phyloP scores from a whole-genome alignment of 108 stramenopile species.

The Thalassiosira profunda region DNA sequence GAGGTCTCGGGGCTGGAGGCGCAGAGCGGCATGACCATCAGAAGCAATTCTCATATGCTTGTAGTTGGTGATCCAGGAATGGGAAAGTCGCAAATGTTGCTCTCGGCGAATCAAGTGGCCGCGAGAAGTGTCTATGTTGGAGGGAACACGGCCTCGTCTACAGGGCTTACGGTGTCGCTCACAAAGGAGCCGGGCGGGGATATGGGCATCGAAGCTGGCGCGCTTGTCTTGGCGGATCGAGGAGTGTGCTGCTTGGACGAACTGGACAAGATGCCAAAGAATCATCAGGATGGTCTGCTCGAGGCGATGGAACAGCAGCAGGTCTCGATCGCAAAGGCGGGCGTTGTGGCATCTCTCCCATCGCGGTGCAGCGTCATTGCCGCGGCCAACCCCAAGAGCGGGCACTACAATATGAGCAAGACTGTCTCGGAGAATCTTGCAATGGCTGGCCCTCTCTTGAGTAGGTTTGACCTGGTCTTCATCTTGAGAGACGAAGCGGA shows the following conservation, averaged over 20 bases:
- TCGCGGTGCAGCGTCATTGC: constrained; percentile 96
- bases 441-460: constrained; percentile 95
- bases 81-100: constrained; percentile 97
- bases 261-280: constrained; percentile 96
- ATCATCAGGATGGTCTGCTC: constrained; percentile 89
- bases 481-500: constrained; percentile 95
- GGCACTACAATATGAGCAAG: constrained; percentile 93
- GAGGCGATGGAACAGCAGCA: constrained; percentile 99
- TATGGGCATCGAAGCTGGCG: constrained; percentile 96
- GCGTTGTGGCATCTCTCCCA: constrained; percentile 91
- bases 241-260: constrained; percentile 99
- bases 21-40: constrained; percentile 55
- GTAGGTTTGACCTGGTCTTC: constrained; percentile 98
- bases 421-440: constrained; percentile 95
- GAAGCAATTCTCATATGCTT: constrained; percentile 84
- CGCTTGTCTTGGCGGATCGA: constrained; percentile 95
- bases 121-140: constrained; percentile 97
- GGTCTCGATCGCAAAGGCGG: constrained; percentile 98
- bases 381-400: constrained; percentile 98
- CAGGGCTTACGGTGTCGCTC: constrained; percentile 92
- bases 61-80: constrained; percentile 92
- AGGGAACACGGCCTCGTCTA: constrained; percentile 96
- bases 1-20: constrained; percentile 37
- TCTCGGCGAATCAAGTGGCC: constrained; percentile 90
- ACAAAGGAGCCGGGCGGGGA: constrained; percentile 94